Percentiles rank a stretch among this genome's conserved stretches.
phyloP scores from a whole-genome alignment of 225 moss, liverwort and hornwort species.

The Pseudisothecium myosuroides region DNA sequence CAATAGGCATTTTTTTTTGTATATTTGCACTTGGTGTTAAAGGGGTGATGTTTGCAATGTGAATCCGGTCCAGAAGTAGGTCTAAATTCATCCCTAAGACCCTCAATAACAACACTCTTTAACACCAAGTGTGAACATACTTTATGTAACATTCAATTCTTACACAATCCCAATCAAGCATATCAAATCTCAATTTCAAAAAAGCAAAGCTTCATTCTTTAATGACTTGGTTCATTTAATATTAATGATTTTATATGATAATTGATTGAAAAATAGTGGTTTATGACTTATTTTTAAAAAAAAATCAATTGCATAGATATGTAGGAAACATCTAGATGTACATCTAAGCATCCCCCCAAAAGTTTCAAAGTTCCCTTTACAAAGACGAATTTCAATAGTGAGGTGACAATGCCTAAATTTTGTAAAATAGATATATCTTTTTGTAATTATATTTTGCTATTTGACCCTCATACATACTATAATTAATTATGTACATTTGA shows the following conservation, averaged over 20 bases:
- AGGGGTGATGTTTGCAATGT: too few species aligned
- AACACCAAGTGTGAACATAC: too few species aligned
- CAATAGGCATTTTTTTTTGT: too few species aligned
- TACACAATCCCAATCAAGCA: accelerated
- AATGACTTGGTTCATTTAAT: background rate
- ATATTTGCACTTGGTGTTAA: too few species aligned
- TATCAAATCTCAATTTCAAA: accelerated
- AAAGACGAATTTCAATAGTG: background rate
- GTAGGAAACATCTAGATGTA: too few species aligned
- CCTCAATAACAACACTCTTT: too few species aligned
- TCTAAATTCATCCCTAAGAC: too few species aligned
- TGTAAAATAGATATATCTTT: background rate
- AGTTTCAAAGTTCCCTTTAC: too few species aligned
- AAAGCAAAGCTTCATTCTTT: background rate
- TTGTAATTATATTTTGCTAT: too few species aligned
- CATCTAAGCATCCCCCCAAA: background rate
- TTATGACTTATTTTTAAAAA: background rate
- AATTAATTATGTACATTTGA: too few species aligned
- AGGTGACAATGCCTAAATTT: background rate
- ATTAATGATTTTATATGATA: background rate
- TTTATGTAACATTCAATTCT: background rate
- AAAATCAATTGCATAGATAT: background rate
- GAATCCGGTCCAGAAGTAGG: too few species aligned
- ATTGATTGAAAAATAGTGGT: background rate
- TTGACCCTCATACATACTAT: too few species aligned